A percentile compares a stretch with the other conserved stretches of the same genome.
Conservation (phyloP, 2,329 filamentous ascomycete genomes). For the Periconia macrospinosa region DNA sequence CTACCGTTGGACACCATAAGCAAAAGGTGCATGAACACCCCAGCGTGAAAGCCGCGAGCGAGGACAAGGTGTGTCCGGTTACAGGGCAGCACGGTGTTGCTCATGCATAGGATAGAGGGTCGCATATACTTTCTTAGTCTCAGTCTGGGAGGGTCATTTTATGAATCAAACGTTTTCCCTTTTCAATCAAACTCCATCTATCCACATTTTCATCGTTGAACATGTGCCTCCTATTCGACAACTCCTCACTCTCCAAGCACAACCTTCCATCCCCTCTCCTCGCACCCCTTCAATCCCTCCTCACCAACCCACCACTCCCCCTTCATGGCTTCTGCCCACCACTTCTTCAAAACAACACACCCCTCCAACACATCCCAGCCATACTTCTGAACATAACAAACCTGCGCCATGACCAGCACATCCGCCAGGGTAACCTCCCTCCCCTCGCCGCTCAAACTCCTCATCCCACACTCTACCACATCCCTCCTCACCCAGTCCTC, state of each 20-base stretch:
- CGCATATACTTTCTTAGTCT: background rate
- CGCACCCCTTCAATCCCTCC: constrained; percentile 7
- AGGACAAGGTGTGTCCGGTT: constrained; percentile 47
- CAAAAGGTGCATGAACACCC: constrained; percentile 47
- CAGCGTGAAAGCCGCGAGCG: constrained; percentile 40
- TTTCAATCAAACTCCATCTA: background rate
- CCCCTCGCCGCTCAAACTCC: constrained; percentile 15
- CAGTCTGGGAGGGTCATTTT: background rate
- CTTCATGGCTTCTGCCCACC: constrained; percentile 13
- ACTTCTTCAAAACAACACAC: constrained; percentile 13
- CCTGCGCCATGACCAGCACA: constrained; percentile 13
- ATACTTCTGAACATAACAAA: constrained; percentile 17
- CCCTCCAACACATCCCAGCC: constrained; percentile 14
- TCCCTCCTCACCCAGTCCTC: constrained; percentile 15
- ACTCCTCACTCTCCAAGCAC: constrained; percentile 1
- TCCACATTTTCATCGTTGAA: background rate
- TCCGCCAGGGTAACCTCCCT: constrained; percentile 14
- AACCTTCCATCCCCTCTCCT: constrained; percentile 12
- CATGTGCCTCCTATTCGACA: no score
- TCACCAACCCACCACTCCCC: constrained; percentile 12
- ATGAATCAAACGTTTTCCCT: background rate
- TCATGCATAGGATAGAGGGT: constrained; percentile 7
- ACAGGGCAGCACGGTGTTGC: constrained; percentile 36
- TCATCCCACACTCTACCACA: constrained; percentile 6
- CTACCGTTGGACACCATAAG: constrained; percentile 48